Conservation (phyloP, 192 early-diverging fungal genomes). For the Phlyctochytrium arcticum region DNA sequence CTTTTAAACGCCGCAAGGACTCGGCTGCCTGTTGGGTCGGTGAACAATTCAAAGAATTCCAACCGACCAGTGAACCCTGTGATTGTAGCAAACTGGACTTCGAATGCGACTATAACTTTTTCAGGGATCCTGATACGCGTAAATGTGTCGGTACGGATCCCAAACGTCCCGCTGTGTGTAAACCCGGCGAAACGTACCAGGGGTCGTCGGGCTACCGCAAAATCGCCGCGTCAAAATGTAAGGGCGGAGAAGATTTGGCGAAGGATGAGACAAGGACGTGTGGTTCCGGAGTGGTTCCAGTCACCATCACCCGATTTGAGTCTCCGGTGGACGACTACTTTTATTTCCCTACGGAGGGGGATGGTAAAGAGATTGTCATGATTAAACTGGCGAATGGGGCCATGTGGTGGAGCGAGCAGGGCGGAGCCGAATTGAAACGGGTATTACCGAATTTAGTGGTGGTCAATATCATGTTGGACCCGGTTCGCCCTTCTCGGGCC, state of each 20-base stretch:
- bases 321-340: constrained; percentile 27
- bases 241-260: constrained; percentile 63
- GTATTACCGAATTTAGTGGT: background rate
- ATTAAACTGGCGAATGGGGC: background rate
- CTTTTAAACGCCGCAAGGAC: constrained; percentile 73
- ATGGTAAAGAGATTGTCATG: constrained; percentile 28
- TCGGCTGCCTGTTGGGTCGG: constrained; percentile 67
- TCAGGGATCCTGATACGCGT: constrained; percentile 57
- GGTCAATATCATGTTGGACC: background rate
- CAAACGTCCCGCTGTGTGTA: constrained; percentile 67
- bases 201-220: constrained; percentile 82
- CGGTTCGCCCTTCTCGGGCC: background rate
- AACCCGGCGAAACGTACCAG: constrained; percentile 57
- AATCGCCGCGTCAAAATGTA: constrained; percentile 68
- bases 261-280: constrained; percentile 67
- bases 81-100: constrained; percentile 74
- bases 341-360: too few species aligned
- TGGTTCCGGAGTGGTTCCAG: constrained; percentile 27
- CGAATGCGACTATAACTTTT: constrained; percentile 80
- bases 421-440: constrained; percentile 29
- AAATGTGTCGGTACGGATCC: constrained; percentile 74
- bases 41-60: constrained; percentile 61
- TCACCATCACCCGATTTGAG: background rate
- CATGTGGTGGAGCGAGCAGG: constrained; percentile 13
- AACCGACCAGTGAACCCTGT: constrained; percentile 54